Conservation (phyloP, 495 filamentous ascomycete species). For the Penicillium daleae region DNA sequence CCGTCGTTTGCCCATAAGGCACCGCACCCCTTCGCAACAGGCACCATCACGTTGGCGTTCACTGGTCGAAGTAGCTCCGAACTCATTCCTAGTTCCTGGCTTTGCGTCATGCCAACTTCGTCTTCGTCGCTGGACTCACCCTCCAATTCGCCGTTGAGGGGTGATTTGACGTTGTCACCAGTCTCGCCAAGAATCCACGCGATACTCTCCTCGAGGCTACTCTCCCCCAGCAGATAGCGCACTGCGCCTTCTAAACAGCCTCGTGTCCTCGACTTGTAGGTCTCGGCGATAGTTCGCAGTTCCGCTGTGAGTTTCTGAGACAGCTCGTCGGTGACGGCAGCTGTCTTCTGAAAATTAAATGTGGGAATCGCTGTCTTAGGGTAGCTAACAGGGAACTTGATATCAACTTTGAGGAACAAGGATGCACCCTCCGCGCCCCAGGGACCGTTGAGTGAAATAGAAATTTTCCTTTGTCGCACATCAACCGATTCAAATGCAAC, state of each 20-base stretch:
- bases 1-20: slow-evolving; percentile 79
- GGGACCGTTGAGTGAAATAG: slow-evolving; percentile 81
- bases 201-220: slow-evolving; percentile 73
- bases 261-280: slow-evolving; percentile 67
- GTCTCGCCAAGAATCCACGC: slow-evolving; percentile 62
- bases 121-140: slow-evolving; percentile 87
- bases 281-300: slow-evolving; percentile 68
- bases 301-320: slow-evolving; percentile 66
- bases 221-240: slow-evolving; percentile 83
- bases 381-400: slow-evolving; percentile 80
- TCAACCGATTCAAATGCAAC: slow-evolving; percentile 86
- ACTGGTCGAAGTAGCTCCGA: slow-evolving; percentile 57
- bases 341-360: slow-evolving; percentile 77
- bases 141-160: slow-evolving; percentile 61
- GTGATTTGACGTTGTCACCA: slow-evolving; percentile 49
- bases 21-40: slow-evolving; percentile 73
- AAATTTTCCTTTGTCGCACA: slow-evolving; percentile 70
- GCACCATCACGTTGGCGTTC: slow-evolving; percentile 76
- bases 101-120: slow-evolving; percentile 63
- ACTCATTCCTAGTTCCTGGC: slow-evolving; percentile 58
- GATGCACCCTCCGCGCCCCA: slow-evolving; percentile 75
- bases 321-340: slow-evolving; percentile 72
- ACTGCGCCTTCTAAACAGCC: slow-evolving; percentile 84
- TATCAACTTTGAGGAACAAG: slow-evolving; percentile 76
- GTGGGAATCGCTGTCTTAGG: slow-evolving; percentile 66